Evolutionary conservation across 192 early-diverging fungal genomes (phyloP).

Genomic region (Rhizophagus prolifer): DNA sequence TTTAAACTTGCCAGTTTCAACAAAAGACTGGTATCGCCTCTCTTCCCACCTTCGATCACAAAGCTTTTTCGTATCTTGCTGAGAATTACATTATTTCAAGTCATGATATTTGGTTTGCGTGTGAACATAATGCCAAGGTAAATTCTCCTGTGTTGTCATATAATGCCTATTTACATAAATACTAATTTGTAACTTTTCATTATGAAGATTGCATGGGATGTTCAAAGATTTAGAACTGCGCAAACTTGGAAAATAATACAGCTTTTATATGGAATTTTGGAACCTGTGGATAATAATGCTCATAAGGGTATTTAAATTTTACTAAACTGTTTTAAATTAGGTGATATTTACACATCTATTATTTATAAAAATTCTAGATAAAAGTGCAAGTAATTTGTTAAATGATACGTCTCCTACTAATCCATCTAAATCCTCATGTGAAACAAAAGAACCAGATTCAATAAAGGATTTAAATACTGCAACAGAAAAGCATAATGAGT

Average conservation of each 20-base stretch:
- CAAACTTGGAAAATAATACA: slow-evolving; percentile 78
- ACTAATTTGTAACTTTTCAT: neutral
- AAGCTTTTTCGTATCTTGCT: slow-evolving; percentile 69
- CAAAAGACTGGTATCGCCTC: slow-evolving; percentile 40
- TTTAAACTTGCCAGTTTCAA: neutral
- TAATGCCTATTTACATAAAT: slow-evolving; percentile 13
- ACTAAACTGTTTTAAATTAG: neutral
- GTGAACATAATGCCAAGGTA: slow-evolving; percentile 64
- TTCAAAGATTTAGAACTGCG: slow-evolving; percentile 58
- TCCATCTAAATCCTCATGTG: neutral
- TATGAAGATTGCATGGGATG: slow-evolving; percentile 56
- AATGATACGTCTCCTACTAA: neutral
- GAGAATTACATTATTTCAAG: slow-evolving; percentile 56
- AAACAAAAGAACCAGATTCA: neutral
- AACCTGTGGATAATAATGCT: no score
- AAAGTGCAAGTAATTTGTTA: neutral
- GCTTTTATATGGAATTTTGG: slow-evolving; percentile 51
- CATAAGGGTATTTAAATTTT: no score
- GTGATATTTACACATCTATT: neutral
- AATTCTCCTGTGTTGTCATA: neutral
- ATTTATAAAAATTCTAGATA: neutral
- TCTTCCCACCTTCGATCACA: slow-evolving; percentile 59
- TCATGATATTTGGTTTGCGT: slow-evolving; percentile 51
- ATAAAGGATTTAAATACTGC: neutral
- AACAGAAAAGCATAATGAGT: no score